These are phyloP conservation scores for Peronospora farinosa DNA, from an alignment of 352 stramenopile genomes.

Conservation along the genomic window DNA sequence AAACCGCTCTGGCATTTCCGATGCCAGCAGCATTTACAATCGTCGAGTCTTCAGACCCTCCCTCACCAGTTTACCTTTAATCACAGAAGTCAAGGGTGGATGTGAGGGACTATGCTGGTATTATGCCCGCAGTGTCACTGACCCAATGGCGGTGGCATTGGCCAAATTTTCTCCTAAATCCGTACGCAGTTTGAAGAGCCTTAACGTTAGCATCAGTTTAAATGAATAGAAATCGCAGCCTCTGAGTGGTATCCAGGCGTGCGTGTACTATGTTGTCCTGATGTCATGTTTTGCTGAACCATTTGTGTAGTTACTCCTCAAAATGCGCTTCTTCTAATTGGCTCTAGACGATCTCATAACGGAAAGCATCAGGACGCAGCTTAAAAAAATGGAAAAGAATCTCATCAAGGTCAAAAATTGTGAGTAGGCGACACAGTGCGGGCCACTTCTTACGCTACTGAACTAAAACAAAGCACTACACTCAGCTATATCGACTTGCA, in stretches of 20 bases:
- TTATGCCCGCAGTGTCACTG: constrained; percentile 47
- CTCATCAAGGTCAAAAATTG: constrained; percentile 32
- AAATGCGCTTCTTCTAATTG: constrained; percentile 65
- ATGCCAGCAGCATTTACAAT: constrained; percentile 12
- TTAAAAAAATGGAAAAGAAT: constrained; percentile 45
- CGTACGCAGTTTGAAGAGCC: constrained; percentile 23
- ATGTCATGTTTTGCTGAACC: constrained; percentile 1
- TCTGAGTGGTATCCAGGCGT: not conserved
- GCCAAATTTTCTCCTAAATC: constrained; percentile 39
- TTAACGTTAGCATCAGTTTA: constrained; percentile 5
- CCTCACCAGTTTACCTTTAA: constrained; percentile 29
- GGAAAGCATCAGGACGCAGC: constrained; percentile 44
- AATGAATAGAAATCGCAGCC: constrained; percentile 55
- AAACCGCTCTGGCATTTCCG: constrained; percentile 27
- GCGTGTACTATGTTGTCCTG: not conserved
- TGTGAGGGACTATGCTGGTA: constrained; percentile 52
- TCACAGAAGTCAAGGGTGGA: constrained; percentile 44
- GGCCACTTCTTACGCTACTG: constrained; percentile 42
- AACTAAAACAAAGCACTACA: constrained; percentile 78
- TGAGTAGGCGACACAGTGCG: constrained; percentile 28
- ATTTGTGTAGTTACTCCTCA: constrained; percentile 49
- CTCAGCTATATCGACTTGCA: constrained; percentile 69
- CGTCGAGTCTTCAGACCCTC: constrained; percentile 38
- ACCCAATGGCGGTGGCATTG: constrained; percentile 49
- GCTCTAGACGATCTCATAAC: constrained; percentile 48